Evolutionary conservation across 2,329 filamentous ascomycete genomes (phyloP), one percentile per base, ranked within the genome.

Genomic region (Laburnicola sp.): DNA sequence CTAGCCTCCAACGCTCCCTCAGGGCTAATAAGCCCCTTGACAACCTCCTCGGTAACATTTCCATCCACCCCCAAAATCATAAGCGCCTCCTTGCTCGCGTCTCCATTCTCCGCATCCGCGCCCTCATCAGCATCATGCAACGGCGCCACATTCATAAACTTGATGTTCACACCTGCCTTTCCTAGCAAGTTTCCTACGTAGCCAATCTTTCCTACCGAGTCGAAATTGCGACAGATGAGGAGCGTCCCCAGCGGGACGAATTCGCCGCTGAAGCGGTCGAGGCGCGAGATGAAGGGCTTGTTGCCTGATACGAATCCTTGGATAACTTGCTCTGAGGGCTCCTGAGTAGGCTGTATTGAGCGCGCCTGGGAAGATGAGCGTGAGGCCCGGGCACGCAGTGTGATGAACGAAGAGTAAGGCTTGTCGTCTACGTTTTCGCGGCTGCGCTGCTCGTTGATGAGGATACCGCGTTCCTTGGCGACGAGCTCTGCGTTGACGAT

Each of bases 121-220:
- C 63, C 57, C 11, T 50, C 62, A 11, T 65, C 55, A 38, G 71
- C 70, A 34, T 75, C 69, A 50, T 80, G 78, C 55, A 88, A 68
- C 6, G 81, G 80, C 41, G 81, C 80, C 1, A 92, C 89, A 65
- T 83, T 86, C 89, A 93, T 94, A 67, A 86, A 91, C 39, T 82
- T 82, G 69, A 93, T 90, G 64, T 94, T 94, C 45, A 94, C 84
- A 0, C 83, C 84, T 32, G 87, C 82, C 32, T 79, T 79, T 0
- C 89, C 89, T 25, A 93, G 74, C 45, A 85, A 79, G 51, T 80
- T 85, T 0, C 89, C 89, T 2, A 94, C 89, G 32, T 85, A 84
- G 2, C 89, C 89, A 68, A 94, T 93, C 77, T 91, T 92, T 8
- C 89, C 89, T 0, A 88, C 88, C 57, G 86, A 81, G 65, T 94